Evolutionary conservation across 2,329 filamentous ascomycete species (phyloP), one percentile per base, ranked within the genome.

Genomic region (Penicillium concentricum): DNA sequence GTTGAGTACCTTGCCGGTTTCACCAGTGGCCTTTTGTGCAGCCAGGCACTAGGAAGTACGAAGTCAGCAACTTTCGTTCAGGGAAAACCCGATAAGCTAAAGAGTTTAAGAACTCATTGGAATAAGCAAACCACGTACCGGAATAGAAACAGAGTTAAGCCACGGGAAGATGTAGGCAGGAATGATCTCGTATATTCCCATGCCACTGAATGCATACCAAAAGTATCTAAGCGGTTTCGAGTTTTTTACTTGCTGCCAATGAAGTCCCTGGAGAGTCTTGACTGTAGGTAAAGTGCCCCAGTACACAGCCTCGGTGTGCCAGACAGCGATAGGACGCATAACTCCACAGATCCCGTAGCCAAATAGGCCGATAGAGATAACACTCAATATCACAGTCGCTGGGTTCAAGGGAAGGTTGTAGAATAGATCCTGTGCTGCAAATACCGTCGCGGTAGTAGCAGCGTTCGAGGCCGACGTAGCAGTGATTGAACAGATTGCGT

Each of bases 241-340:
- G 59, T 76, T 72, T 64, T 79, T 80, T 30, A 82, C 18, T 0
- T 78, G 65, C 43, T 83, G 76, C 79, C 81, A 84, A 60, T 84
- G 82, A 4, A 84, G 72, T 0, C 80, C 79, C 58, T 84, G 82
- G 8, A 84, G 77, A 0, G 77, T 78, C 61, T 83, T 83, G 50
- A 84, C 80, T 0, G 77, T 79, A 0, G 82, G 82, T 4, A 84
- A 66, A 6, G 73, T 81, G 35, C 74, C 72, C 82, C 82, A 85
- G 69, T 83, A 85, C 3, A 85, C 82, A 2, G 81, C 77, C 15
- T 84, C 82, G 5, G 81, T 78, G 50, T 83, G 81, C 76, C 80
- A 84, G 12, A 85, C 82, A 2, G 77, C 75, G 37, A 84, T 76
- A 0, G 82, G 82, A 0, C 82, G 80, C 63, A 84, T 67, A 2